These are phyloP conservation scores for Penicillium hesseltinei DNA, from an alignment of 2,329 filamentous ascomycete species.

Conservation along the genomic window DNA sequence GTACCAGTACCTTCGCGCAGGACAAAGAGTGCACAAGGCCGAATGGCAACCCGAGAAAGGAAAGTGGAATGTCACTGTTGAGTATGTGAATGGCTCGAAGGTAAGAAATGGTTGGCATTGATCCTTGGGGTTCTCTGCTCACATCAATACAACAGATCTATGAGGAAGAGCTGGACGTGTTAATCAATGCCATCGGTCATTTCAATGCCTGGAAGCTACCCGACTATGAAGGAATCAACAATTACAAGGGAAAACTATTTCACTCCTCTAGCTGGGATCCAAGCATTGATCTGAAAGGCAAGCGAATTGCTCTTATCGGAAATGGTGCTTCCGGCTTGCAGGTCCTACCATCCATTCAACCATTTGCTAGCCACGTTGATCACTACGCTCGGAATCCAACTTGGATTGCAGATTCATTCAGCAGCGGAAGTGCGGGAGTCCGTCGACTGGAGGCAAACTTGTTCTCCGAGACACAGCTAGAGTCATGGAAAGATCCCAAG, in stretches of 20 bases:
- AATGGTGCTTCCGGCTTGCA: slow-evolving; percentile 64
- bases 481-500: slow-evolving; percentile 60
- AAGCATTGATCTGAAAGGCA: slow-evolving; percentile 50
- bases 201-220: slow-evolving; percentile 67
- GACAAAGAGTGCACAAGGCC: slow-evolving; percentile 55
- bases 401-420: slow-evolving; percentile 66
- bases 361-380: slow-evolving; percentile 51
- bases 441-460: slow-evolving; percentile 57
- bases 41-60: slow-evolving; percentile 54
- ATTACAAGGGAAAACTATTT: slow-evolving; percentile 56
- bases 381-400: slow-evolving; percentile 65
- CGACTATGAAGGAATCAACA: slow-evolving; percentile 56
- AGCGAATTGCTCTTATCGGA: slow-evolving; percentile 59
- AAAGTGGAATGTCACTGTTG: slow-evolving; percentile 56
- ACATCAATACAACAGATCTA: slow-evolving; percentile 41
- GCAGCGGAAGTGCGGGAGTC: slow-evolving; percentile 46
- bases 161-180: slow-evolving; percentile 56
- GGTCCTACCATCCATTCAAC: slow-evolving; percentile 42
- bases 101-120: slow-evolving; percentile 9
- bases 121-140: not conserved
- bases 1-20: slow-evolving; percentile 57
- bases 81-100: slow-evolving; percentile 34
- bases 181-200: slow-evolving; percentile 63
- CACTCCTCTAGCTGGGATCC: slow-evolving; percentile 63
- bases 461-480: slow-evolving; percentile 53